Evolutionary conservation across 2,329 filamentous ascomycete genomes (phyloP), one percentile per base, ranked within the genome.

Genomic region (Colletotrichum liaoningense): DNA sequence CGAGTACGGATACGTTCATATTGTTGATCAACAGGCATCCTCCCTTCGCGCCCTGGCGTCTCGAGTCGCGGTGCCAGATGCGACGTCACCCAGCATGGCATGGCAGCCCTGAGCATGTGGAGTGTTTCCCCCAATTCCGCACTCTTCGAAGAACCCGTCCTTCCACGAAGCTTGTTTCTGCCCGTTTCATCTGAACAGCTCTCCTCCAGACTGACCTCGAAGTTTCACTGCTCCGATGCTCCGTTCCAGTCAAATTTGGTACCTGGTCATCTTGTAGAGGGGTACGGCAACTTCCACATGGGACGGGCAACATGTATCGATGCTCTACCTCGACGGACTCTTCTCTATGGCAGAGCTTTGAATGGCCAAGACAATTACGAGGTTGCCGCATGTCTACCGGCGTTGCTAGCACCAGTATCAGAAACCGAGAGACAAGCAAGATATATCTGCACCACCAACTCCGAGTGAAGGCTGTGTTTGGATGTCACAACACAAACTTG

Each of bases 181-280:
- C 30, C 14, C 60, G 70, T 73, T 73, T 70, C 70, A 73, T 70
- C 70, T 70, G 59, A 66, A 60, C 60, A 22, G 46, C 30, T 35
- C 8, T 33, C 35, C 49, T 30, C 55, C 19, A 12, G 19, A 35
- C 22, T 8, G 19, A n/a, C 33, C 3, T 26, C 24, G 35, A 64
- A 64, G 55, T 66, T 73, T 71, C 56, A 62, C 62, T 52, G 35
- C 56, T 33, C 71, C 60, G 54, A 70, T 60, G 55, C 62, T 42
- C 22, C 24, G 49, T 59, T 46, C 67, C 70, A 55, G n/a, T 52
- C 22, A 49, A 54, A 35, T 33, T 33, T 42, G 14, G 33, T 52
- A 38, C 62, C 49, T 42, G 52, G 42, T 6, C 9, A 46, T 28
- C n/a, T 22, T n/a, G 24, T 38, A 58, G 62, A 63, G 49, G 28